Percentiles rank a stretch among this genome's conserved stretches.
Evolutionary conservation across 805 yeast species (phyloP).

Genomic region (Priceomyces carsonii): DNA sequence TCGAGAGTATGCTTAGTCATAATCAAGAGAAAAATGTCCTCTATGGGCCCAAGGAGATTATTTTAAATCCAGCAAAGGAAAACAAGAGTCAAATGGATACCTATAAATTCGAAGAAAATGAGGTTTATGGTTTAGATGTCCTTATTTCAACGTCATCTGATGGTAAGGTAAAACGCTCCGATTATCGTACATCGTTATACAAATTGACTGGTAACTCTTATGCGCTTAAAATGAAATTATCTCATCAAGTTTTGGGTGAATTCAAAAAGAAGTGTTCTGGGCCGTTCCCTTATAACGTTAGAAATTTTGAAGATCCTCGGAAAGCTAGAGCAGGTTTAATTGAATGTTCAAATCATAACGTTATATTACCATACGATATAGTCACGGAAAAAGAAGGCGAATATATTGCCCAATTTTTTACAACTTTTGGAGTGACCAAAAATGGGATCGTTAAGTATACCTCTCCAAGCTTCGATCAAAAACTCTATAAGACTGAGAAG

Average conservation of each 20-base stretch:
- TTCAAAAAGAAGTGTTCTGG: constrained; percentile 64
- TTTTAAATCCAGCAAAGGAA: constrained; percentile 69
- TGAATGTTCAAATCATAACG: constrained; percentile 69
- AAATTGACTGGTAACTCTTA: constrained; percentile 70
- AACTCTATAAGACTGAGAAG: constrained; percentile 56
- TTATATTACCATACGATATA: constrained; percentile 68
- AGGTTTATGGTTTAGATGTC: constrained; percentile 76
- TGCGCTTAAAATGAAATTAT: constrained; percentile 68
- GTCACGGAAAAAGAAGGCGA: constrained; percentile 67
- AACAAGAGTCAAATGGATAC: constrained; percentile 66
- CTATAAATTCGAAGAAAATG: constrained; percentile 67
- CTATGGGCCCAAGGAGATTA: constrained; percentile 75
- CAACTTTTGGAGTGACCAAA: constrained; percentile 75
- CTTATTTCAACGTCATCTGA: constrained; percentile 62
- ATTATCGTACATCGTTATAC: constrained; percentile 66
- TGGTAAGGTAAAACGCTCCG: constrained; percentile 64
- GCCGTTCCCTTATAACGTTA: constrained; percentile 66
- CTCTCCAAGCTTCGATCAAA: constrained; percentile 50
- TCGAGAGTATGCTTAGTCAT: constrained; percentile 78
- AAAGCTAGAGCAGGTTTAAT: constrained; percentile 73
- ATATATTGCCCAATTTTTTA: constrained; percentile 67
- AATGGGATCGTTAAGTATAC: constrained; percentile 69
- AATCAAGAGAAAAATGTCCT: constrained; percentile 66
- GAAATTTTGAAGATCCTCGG: constrained; percentile 66
- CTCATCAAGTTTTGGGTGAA: constrained; percentile 66